Conservation (phyloP, 169 alveolate species). For the Cryptosporidium andersoni region DNA sequence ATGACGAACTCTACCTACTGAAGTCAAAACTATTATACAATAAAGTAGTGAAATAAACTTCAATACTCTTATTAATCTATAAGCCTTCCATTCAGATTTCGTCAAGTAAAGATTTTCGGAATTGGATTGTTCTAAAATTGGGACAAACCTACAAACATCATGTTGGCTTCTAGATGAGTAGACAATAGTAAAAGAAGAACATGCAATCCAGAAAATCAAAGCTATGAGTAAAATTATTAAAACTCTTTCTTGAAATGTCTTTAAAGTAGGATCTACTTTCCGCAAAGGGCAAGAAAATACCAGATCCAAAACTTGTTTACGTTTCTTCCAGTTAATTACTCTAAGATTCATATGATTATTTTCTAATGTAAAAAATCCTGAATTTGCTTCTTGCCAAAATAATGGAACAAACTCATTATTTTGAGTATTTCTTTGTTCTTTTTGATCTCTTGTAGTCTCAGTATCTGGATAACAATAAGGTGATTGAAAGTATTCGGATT, state of each 20-base stretch:
- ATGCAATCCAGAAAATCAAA: slow-evolving; percentile 29
- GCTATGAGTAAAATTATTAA: slow-evolving; percentile 2
- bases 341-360: slow-evolving; percentile 24
- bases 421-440: not conserved
- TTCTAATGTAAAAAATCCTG: slow-evolving; percentile 4
- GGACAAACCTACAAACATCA: slow-evolving; percentile 51
- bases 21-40: slow-evolving; percentile 18
- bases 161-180: slow-evolving; percentile 57
- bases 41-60: slow-evolving; percentile 45
- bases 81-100: slow-evolving; percentile 26
- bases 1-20: slow-evolving; percentile 64
- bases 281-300: slow-evolving; percentile 68
- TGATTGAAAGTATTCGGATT: slow-evolving; percentile 5
- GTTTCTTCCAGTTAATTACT: not conserved
- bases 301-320: slow-evolving; percentile 51
- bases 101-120: slow-evolving; percentile 35
- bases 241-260: slow-evolving; percentile 35
- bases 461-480: slow-evolving; percentile 3
- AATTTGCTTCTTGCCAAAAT: not conserved
- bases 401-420: not conserved
- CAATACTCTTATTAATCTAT: slow-evolving; percentile 27
- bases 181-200: slow-evolving; percentile 35
- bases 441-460: not conserved
- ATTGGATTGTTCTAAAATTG: slow-evolving; percentile 7
- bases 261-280: slow-evolving; percentile 37